Conservation (phyloP, 306 rosid genomes). For the Echinosophora koreensis region DNA sequence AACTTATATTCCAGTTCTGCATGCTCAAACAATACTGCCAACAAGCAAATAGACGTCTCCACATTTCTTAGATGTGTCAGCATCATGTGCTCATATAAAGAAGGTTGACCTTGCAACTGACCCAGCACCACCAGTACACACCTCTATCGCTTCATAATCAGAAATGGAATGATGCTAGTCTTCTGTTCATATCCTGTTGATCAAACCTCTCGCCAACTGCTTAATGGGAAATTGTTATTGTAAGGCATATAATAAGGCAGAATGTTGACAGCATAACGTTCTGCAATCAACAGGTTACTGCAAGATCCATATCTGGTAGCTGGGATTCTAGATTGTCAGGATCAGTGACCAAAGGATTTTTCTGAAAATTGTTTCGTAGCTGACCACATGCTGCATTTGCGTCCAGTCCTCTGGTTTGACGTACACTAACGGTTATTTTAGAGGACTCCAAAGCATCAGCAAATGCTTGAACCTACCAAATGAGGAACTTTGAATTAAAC, state of each 20-base stretch:
- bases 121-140: constrained; percentile 33
- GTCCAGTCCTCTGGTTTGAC: constrained; percentile 94
- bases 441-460: constrained; percentile 73
- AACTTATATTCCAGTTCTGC: not conserved
- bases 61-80: constrained; percentile 21
- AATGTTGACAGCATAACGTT: constrained; percentile 21
- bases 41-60: constrained; percentile 32
- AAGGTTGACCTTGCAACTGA: constrained; percentile 24
- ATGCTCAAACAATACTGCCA: constrained; percentile 36
- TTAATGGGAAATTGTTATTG: constrained; percentile 34
- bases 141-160: constrained; percentile 30
- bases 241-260: constrained; percentile 3
- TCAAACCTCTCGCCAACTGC: constrained; percentile 41
- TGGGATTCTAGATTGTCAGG: constrained; percentile 57
- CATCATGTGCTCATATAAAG: not conserved
- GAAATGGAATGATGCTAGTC: constrained; percentile 34
- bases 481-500: constrained; percentile 2
- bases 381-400: constrained; percentile 99
- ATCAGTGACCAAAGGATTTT: constrained; percentile 70
- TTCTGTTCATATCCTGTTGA: constrained; percentile 35
- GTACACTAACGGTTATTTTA: constrained; percentile 77
- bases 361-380: constrained; percentile 87
- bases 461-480: constrained; percentile 80
- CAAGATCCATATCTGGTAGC: constrained; percentile 62
- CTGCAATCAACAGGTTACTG: constrained; percentile 62